Base-by-base conservation (phyloP, 2,329 filamentous ascomycete species). In the Talaromyces sp. region DNA sequence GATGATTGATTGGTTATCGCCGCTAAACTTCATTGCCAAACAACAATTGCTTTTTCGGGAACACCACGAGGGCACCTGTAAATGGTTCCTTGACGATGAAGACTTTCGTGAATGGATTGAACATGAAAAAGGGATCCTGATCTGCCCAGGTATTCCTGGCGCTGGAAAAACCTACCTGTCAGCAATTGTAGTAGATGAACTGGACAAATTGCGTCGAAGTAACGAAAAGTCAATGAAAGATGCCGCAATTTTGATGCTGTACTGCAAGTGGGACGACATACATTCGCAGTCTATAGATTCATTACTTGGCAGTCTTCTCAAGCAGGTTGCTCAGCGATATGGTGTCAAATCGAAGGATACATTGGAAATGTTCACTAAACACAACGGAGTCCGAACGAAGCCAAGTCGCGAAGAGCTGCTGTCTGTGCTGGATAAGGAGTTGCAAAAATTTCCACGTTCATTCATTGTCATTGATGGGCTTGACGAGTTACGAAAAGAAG, bases 31-130 rank as follows among this genome's bases (percentile, higher is more conserved):
- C 19, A 22, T 56, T 25, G 52, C 52, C n/a, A 56, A 56, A 33
- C 52, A 56, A 39, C 52, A 56, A 22, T 27, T 56, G 19, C 52
- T 56, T 37, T 56, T 56, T 7, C n/a, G 52, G 19, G 52, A 56
- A 56, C 52, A 56, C 19, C 52, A 56, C n/a, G 52, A 56, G 19
- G 52, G 52, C n/a, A 56, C 52, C n/a, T 56, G 52, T 39, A 56
- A 39, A 56, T 56, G 52, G 52, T 56, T 56, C 19, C 52, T 56
- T 39, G 52, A 56, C 1, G n/a, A 56, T 19, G 52, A 56, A 15
- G 52, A 56, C 10, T 56, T 56, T 15, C 31, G 52, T 37, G 33
- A 56, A 56, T 56, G 52, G 52, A 56, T 56, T 25, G n/a, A 56
- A 37, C n/a, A 22, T 7, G 52, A 39, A 22, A 39, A 56, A 19